phyloP scores from a whole-genome alignment of 2,329 filamentous ascomycete species.

The Sporothrix brunneoviolacea region DNA sequence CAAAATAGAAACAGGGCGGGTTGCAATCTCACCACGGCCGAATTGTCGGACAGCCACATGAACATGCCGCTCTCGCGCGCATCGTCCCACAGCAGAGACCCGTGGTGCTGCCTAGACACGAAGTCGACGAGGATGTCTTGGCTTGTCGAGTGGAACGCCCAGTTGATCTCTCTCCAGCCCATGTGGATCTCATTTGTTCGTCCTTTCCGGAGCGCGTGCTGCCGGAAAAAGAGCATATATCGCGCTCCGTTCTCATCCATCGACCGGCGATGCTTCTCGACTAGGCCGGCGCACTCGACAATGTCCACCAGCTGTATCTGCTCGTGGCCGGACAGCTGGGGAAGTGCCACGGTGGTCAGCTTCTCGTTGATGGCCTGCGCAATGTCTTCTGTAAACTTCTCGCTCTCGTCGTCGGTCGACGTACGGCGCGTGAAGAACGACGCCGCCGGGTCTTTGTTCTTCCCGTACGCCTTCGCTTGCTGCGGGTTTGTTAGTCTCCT shows the following conservation, averaged over 20 bases:
- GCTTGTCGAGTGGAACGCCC: conserved; percentile 76
- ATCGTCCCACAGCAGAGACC: conserved; percentile 74
- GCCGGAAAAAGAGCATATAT: conserved; percentile 81
- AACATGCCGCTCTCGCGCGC: conserved; percentile 85
- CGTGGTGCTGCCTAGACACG: conserved; percentile 71
- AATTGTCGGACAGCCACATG: conserved; percentile 82
- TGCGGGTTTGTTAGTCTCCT: background rate
- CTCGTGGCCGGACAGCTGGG: conserved; percentile 75
- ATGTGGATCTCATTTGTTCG: conserved; percentile 60
- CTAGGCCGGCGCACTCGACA: conserved; percentile 73
- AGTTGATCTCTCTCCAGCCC: conserved; percentile 73
- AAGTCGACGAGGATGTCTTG: conserved; percentile 88
- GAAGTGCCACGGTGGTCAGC: conserved; percentile 65
- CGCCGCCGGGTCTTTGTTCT: conserved; percentile 14
- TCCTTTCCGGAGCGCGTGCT: conserved; percentile 65
- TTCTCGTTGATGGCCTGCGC: conserved; percentile 68
- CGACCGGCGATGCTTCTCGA: conserved; percentile 79
- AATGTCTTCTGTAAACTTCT: conserved; percentile 63
- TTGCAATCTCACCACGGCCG: conserved; percentile 59
- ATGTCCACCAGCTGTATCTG: conserved; percentile 82
- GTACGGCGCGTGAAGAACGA: conserved; percentile 31
- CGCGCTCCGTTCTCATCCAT: conserved; percentile 86
- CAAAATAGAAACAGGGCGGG: conserved; percentile 12
- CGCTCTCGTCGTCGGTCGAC: conserved; percentile 47
- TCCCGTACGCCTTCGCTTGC: background rate